Conservation (phyloP, 1,284 basidiomycete genomes). For the Sutorius eximius region DNA sequence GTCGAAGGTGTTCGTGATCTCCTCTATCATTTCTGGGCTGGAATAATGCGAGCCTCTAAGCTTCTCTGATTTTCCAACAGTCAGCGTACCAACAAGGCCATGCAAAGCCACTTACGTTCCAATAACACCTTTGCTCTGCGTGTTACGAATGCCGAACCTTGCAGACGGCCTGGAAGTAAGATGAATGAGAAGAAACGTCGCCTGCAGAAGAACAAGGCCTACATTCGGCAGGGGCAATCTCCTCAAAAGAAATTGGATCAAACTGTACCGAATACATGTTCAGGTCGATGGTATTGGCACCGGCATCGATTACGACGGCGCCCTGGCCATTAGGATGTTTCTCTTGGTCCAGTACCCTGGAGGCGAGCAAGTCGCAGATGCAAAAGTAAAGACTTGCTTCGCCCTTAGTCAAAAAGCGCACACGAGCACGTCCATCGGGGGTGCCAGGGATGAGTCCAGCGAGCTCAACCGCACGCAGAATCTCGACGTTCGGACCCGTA, state of each 20-base stretch:
- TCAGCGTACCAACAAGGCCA: not conserved
- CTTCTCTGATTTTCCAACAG: not conserved
- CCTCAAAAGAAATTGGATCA: constrained; percentile 31
- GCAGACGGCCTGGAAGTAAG: constrained; percentile 28
- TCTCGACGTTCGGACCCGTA: too few species aligned
- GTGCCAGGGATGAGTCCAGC: constrained; percentile 31
- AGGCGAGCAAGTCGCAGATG: constrained; percentile 37
- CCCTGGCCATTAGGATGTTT: constrained; percentile 33
- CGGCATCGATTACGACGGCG: constrained; percentile 52
- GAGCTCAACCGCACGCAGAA: constrained; percentile 28
- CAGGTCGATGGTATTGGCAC: constrained; percentile 55
- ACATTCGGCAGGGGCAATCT: constrained; percentile 40
- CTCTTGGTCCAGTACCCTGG: constrained; percentile 16
- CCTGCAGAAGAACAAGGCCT: constrained; percentile 8
- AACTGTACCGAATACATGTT: constrained; percentile 43
- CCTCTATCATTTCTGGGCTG: constrained; percentile 26
- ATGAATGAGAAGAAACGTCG: constrained; percentile 42
- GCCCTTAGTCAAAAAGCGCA: constrained; percentile 49
- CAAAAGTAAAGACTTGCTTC: constrained; percentile 51
- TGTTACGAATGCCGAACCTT: constrained; percentile 42
- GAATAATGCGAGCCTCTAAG: constrained; percentile 16
- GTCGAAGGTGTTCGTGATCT: constrained; percentile 39
- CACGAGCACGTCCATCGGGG: constrained; percentile 25
- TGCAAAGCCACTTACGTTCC: constrained; percentile 26
- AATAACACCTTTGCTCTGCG: constrained; percentile 38